Evolutionary conservation across 305 asterid species (phyloP).

Genomic region (Withania somnifera): DNA sequence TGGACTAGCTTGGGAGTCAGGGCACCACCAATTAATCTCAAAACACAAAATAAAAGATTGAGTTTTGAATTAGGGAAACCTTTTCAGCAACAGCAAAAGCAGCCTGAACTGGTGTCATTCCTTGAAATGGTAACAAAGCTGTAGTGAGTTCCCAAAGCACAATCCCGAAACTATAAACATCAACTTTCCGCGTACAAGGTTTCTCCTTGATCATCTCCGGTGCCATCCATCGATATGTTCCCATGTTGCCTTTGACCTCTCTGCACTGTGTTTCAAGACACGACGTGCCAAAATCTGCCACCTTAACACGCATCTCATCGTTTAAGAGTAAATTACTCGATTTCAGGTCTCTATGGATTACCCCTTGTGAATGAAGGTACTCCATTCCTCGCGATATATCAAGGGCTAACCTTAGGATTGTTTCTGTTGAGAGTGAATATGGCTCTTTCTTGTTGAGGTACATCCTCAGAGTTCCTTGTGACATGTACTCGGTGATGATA

Average conservation of each 20-base stretch:
- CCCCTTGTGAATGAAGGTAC: conserved; percentile 86
- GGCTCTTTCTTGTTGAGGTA: conserved; percentile 94
- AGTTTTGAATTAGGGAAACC: conserved; percentile 22
- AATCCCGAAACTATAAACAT: conserved; percentile 84
- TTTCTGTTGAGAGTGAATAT: conserved; percentile 68
- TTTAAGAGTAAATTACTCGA: conserved; percentile 78
- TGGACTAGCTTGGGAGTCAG: not conserved
- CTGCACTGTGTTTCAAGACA: conserved; percentile 75
- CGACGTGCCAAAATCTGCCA: conserved; percentile 88
- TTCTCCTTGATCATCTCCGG: conserved; percentile 89
- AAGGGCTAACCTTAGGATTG: conserved; percentile 70
- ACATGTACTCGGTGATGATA: conserved; percentile 91
- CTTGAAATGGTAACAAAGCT: conserved; percentile 87
- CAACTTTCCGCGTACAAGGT: conserved; percentile 71
- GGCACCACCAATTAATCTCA: not conserved
- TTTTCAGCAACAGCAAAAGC: conserved; percentile 94
- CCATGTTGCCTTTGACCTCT: conserved; percentile 86
- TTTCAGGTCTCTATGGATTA: conserved; percentile 82
- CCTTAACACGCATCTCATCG: conserved; percentile 88
- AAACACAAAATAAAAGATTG: not conserved
- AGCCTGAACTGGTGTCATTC: conserved; percentile 93
- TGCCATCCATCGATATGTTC: conserved; percentile 98
- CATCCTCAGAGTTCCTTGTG: conserved; percentile 96
- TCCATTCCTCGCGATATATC: conserved; percentile 94
- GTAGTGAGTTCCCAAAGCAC: conserved; percentile 93